Base-by-base conservation (phyloP, 345 rosid species). In the Bruguiera gymnorhiza region DNA sequence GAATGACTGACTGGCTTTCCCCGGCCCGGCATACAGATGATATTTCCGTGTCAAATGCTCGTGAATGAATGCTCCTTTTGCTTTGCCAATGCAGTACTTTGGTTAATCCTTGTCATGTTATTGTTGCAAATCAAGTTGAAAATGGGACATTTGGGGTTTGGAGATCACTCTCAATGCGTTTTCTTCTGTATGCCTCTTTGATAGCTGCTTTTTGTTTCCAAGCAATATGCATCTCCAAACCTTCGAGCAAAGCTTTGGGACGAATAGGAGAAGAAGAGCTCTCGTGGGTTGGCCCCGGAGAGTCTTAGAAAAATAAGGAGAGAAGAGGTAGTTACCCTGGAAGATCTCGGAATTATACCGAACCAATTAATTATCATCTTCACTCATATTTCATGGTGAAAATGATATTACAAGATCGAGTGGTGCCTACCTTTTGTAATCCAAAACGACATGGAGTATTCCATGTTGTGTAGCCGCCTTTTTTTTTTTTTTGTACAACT, bases 21-120 rank as follows among this genome's bases (percentile, higher is more conserved):
- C 50, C 37, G 9, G 24, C 50, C 60, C 21, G 54, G 61, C 61
- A 21, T 15, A 50, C 27, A 52, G 76, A 60, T 73, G 26, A 27
- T 37, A 39, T 59, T 61, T 73, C 76, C n/a, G 31, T 32, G 75
- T 72, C 66, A 59, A 69, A 62, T 30, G 19, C 13, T 11, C 37
- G 24, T 62, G 37, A 51, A 53, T 54, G 61, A 32, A 36, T 10
- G 26, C 23, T 5, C 60, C n/a, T 66, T 66, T 53, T 16, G 50
- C 50, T 39, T 39, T 39, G 21, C 60, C 27, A 19, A 29, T 20
- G 60, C 53, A 30, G 30, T n/a, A 52, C 13, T 23, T 53, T 53
- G 6, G 3, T 13, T 52, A 11, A 8, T 32, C 21, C 29, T 23
- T 23, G 70, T 54, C 70, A 66, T 66, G 18, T 32, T 36, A 15